Percentiles rank a stretch among this genome's conserved stretches.
Conservation (phyloP, 1,284 basidiomycete species). For the Meira nashicola region DNA sequence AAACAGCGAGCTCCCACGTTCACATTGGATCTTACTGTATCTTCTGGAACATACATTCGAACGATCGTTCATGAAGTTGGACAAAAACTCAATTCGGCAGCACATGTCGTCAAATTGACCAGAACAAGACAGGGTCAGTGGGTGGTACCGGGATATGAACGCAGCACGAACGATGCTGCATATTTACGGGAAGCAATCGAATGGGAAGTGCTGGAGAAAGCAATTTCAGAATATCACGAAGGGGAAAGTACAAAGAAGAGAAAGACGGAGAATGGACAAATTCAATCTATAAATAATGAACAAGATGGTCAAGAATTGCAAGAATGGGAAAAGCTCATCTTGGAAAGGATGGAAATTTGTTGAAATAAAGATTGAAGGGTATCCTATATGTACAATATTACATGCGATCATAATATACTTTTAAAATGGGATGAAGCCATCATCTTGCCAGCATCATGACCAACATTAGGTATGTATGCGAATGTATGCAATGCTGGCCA, state of each 20-base stretch:
- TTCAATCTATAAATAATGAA: too few species aligned
- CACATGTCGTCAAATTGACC: conserved; percentile 46
- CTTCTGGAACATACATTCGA: conserved; percentile 50
- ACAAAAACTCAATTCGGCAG: conserved; percentile 34
- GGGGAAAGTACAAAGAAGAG: too few species aligned
- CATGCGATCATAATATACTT: too few species aligned
- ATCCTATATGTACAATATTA: too few species aligned
- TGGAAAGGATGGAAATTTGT: too few species aligned
- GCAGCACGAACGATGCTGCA: background rate
- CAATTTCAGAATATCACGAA: background rate
- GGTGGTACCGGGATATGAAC: background rate
- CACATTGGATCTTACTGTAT: conserved; percentile 48
- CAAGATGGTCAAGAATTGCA: too few species aligned
- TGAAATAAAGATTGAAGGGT: too few species aligned
- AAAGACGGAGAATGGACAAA: too few species aligned
- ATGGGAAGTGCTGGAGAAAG: background rate
- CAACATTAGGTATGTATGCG: background rate
- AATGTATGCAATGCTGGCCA: background rate
- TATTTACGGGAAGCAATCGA: background rate
- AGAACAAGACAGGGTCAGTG: conserved; percentile 41
- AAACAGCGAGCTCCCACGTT: conserved; percentile 28
- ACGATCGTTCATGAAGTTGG: conserved; percentile 51
- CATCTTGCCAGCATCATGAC: conserved; percentile 6
- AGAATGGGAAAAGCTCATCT: too few species aligned
- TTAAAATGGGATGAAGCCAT: too few species aligned